A percentile compares a stretch with the other conserved stretches of the same genome.
These are phyloP conservation scores for Diplodia mutila DNA, from an alignment of 2,329 filamentous ascomycete species.

Conservation along the genomic window DNA sequence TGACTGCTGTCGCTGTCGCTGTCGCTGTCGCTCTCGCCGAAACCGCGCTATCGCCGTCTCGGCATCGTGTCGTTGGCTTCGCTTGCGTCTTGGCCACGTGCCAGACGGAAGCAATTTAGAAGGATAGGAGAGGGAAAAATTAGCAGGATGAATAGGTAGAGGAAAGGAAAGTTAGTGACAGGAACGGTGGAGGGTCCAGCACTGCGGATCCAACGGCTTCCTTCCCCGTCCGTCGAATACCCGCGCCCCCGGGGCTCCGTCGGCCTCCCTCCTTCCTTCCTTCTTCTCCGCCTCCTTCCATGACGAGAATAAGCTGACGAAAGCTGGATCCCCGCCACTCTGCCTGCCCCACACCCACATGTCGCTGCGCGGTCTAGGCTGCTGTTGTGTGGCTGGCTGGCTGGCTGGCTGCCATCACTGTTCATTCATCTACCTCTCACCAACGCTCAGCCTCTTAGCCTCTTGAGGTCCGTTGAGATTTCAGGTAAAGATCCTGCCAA, in stretches of 20 bases:
- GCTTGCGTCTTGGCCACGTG: neutral
- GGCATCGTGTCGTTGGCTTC: neutral
- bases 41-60: neutral
- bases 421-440: too few relatives aligned
- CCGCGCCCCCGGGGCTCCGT: conserved; percentile 1
- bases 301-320: too few relatives aligned
- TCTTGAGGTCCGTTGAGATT: too few relatives aligned
- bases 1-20: too few relatives aligned
- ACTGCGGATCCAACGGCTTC: conserved; percentile 6
- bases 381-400: neutral
- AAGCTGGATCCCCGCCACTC: neutral
- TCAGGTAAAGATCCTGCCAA: too few relatives aligned
- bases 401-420: too few relatives aligned
- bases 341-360: neutral
- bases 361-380: neutral
- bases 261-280: neutral
- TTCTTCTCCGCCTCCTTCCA: too few relatives aligned
- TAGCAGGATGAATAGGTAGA: neutral
- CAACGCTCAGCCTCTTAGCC: too few relatives aligned
- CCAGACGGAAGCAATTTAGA: neutral
- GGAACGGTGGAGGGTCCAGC: neutral
- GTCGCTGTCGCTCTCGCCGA: neutral
- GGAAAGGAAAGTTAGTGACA: neutral
- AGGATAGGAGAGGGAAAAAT: neutral
- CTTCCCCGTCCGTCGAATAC: neutral